Evolutionary conservation across 257 asterid species (phyloP), one percentile per base, ranked within the genome.

Genomic region (Fraxinus cuspidata): DNA sequence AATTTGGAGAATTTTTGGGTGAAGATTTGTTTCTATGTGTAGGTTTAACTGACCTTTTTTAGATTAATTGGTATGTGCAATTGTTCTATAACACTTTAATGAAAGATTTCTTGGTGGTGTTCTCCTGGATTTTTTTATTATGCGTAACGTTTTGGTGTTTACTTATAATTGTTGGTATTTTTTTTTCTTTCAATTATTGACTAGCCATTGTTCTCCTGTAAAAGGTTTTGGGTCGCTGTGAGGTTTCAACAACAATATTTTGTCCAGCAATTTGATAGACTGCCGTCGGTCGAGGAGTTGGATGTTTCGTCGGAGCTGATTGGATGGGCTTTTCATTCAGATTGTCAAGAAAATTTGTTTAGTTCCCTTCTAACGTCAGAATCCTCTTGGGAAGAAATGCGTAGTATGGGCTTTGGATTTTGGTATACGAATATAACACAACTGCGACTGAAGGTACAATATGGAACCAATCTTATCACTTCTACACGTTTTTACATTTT

Each of bases 291-390:
- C 60, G 90, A 91, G 80, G 96, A 93, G 83, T 76, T 89, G 85
- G 89, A 77, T 83, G 90, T 83, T 88, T 78, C 92, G 76, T 87
- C 97, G 21, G 90, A 78, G 74, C 80, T 87, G 84, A 87, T 89
- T 83, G 96, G 93, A 47, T 93, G 97, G 98, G 99, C 99, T 75
- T 92, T 89, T 80, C 99, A 93, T 80, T 93, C 97, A 81, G 98
- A 92, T 81, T 96, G 99, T 83, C 97, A 86, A 73, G 99, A 96
- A 51, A 89, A 75, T 90, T 84, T 93, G 94, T 88, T 91, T 85
- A 79, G 82, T 79, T 92, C 97, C 83, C 90, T 96, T 81, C 85
- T 96, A 80, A 84, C 97, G 60, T 75, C 83, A 23, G 97, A 96
- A 81, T 89, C 98, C 38, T 89, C 97, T 78, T 96, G 99, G 97